A percentile compares a stretch with the other conserved stretches of the same genome.
Evolutionary conservation across 2,329 filamentous ascomycete species (phyloP).

Genomic region (Onygena corvina): DNA sequence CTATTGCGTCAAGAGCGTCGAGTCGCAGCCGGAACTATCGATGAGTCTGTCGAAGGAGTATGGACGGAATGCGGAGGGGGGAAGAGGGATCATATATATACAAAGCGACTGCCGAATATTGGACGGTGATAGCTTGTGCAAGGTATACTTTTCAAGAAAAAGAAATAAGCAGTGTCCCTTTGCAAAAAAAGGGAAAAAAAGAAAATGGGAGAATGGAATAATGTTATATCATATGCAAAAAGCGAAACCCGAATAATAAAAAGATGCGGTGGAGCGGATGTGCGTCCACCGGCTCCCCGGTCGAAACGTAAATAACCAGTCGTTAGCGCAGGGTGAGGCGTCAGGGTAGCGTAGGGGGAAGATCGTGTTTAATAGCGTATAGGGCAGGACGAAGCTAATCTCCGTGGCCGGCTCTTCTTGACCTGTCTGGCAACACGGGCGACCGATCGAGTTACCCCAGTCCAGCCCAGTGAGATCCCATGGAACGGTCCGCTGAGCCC

Average conservation of each 20-base stretch:
- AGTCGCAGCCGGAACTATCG: neutral
- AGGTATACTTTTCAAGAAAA: neutral
- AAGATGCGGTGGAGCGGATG: conserved; percentile 5
- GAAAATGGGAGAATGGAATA: neutral
- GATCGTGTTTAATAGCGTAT: neutral
- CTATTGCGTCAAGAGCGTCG: neutral
- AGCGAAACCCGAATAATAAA: conserved; percentile 2
- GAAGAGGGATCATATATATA: neutral
- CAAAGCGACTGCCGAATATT: neutral
- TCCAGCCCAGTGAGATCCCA: conserved; percentile 7
- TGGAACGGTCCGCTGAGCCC: conserved; percentile 15
- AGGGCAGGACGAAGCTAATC: neutral
- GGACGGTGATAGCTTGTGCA: conserved; percentile 2
- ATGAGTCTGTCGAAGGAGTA: neutral
- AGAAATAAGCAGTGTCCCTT: neutral
- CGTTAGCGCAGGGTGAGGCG: conserved; percentile 5
- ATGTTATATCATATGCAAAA: conserved; percentile 7
- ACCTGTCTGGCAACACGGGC: neutral
- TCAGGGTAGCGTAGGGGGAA: neutral
- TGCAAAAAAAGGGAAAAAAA: neutral
- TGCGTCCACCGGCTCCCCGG: neutral
- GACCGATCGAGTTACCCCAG: conserved; percentile 7
- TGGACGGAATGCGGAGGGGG: neutral
- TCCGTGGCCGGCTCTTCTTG: conserved; percentile 1
- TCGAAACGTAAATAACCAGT: conserved; percentile 3